Evolutionary conservation across 2,329 filamentous ascomycete genomes (phyloP).

Genomic region (Fonsecaea nubica): DNA sequence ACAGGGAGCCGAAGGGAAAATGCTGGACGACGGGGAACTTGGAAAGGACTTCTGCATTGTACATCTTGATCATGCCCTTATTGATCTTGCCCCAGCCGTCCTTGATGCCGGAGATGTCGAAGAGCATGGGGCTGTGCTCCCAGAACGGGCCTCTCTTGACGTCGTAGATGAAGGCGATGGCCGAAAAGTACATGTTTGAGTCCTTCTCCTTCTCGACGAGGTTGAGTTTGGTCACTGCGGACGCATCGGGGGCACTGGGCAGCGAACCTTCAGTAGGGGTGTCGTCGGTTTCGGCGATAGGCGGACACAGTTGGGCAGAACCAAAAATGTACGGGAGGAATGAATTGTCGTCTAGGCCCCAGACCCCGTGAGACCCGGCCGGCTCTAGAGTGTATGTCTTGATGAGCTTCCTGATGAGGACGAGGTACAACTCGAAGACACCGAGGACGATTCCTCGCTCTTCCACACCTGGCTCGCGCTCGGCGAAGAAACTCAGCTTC

Average conservation of each 20-base stretch:
- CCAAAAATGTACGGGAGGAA: conserved; percentile 95
- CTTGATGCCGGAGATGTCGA: conserved; percentile 88
- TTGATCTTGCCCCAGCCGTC: conserved; percentile 99
- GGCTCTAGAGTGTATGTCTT: conserved; percentile 91
- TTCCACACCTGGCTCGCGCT: conserved; percentile 54
- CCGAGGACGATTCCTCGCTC: conserved; percentile 83
- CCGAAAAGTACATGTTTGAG: conserved; percentile 88
- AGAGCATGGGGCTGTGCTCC: conserved; percentile 91
- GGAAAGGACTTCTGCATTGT: conserved; percentile 90
- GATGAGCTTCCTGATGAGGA: conserved; percentile 81
- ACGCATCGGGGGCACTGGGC: conserved; percentile 72
- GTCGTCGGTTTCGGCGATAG: conserved; percentile 67
- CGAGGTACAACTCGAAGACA: conserved; percentile 84
- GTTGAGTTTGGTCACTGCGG: conserved; percentile 69
- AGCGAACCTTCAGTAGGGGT: conserved; percentile 83
- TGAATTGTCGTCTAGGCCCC: conserved; percentile 97
- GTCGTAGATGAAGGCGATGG: conserved; percentile 95
- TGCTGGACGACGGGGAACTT: conserved; percentile 99
- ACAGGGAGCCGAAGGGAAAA: conserved; percentile 82
- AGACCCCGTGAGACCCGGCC: conserved; percentile 94
- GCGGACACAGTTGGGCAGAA: conserved; percentile 83
- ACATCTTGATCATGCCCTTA: conserved; percentile 99
- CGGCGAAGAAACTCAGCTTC: conserved; percentile 81
- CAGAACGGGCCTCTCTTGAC: conserved; percentile 97
- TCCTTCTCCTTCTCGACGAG: conserved; percentile 70